Evolutionary conservation across 2,329 filamentous ascomycete genomes (phyloP).

Genomic region (Aspergillus novofumigatus): DNA sequence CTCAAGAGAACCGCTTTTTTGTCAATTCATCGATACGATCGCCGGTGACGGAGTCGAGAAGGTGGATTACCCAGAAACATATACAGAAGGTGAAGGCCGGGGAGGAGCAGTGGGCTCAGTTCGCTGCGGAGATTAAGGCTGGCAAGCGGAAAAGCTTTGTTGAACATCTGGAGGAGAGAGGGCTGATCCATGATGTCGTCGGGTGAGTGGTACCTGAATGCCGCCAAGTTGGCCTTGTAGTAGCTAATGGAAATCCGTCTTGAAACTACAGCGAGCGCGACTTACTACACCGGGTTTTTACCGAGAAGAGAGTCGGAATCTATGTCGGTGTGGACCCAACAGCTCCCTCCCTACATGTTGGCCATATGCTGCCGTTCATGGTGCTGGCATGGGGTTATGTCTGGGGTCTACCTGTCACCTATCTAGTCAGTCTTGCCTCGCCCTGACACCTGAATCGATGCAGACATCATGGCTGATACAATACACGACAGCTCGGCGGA

Average conservation of each 20-base stretch:
- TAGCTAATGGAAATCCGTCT: constrained; percentile 9
- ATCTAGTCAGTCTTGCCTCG: constrained; percentile 35
- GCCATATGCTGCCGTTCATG: constrained; percentile 51
- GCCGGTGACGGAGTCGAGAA: constrained; percentile 17
- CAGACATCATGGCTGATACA: constrained; percentile 13
- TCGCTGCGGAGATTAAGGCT: constrained; percentile 40
- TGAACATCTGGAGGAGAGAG: constrained; percentile 43
- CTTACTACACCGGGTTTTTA: constrained; percentile 41
- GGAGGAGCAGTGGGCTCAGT: constrained; percentile 36
- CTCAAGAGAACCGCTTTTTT: constrained; percentile 12
- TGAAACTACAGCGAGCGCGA: constrained; percentile 35
- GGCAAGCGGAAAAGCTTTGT: constrained; percentile 44
- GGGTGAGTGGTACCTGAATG: constrained; percentile 31
- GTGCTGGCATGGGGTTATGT: constrained; percentile 48
- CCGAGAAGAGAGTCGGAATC: constrained; percentile 43
- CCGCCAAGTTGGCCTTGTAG: neutral
- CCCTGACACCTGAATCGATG: neutral
- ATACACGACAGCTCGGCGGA: constrained; percentile 40
- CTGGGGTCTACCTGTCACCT: constrained; percentile 43
- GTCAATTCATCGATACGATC: constrained; percentile 1
- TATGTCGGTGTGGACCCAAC: constrained; percentile 50
- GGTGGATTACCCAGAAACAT: constrained; percentile 38
- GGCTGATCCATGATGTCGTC: constrained; percentile 44
- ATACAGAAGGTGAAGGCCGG: constrained; percentile 37
- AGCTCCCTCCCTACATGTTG: constrained; percentile 47